A percentile compares a stretch with the other conserved stretches of the same genome.
phyloP scores from a whole-genome alignment of 2,329 filamentous ascomycete genomes.

The Talaromyces sp. region DNA sequence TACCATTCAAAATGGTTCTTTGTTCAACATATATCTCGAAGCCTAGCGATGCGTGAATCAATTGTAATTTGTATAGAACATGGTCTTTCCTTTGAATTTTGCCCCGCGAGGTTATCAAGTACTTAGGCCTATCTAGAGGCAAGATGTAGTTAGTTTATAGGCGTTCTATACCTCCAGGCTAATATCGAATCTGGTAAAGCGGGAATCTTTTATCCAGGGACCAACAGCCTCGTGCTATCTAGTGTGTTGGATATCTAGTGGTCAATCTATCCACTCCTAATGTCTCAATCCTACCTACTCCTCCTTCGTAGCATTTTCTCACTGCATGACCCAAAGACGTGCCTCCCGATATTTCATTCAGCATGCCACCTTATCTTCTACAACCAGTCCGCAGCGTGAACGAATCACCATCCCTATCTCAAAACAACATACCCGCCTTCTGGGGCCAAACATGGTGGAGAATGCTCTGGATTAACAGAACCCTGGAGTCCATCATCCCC shows the following conservation, averaged over 20 bases:
- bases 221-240: background rate
- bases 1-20: background rate
- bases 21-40: background rate
- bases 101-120: background rate
- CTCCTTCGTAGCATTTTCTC: background rate
- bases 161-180: background rate
- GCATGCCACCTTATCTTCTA: background rate
- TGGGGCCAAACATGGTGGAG: background rate
- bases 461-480: background rate
- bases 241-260: background rate
- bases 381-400: background rate
- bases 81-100: background rate
- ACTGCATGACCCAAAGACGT: background rate
- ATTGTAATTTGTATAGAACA: background rate
- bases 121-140: background rate
- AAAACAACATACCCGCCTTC: constrained; percentile 5
- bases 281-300: background rate
- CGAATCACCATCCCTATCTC: background rate
- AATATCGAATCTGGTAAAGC: background rate
- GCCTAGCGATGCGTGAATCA: background rate
- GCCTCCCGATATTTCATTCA: background rate
- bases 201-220: background rate
- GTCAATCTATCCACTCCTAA: background rate
- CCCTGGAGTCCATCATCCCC: background rate
- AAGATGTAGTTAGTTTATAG: background rate